Conservation (phyloP, 2,329 filamentous ascomycete genomes). For the Sporothrix variecibatus region DNA sequence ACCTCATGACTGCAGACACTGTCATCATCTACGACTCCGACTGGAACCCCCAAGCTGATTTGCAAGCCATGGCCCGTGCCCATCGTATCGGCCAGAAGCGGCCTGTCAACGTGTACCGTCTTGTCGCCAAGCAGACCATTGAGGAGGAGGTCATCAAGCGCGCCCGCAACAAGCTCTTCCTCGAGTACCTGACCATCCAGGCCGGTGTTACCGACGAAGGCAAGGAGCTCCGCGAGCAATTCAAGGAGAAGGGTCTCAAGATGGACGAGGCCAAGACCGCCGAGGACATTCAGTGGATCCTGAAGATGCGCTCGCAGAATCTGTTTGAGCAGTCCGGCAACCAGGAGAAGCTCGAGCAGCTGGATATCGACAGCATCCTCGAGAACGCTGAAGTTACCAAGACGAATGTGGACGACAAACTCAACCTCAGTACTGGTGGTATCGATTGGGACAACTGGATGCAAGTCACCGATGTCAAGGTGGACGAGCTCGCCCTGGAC, state of each 20-base stretch:
- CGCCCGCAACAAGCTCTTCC: slow-evolving; percentile 93
- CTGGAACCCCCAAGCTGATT: slow-evolving; percentile 97
- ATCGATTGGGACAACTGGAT: slow-evolving; percentile 89
- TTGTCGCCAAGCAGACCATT: slow-evolving; percentile 97
- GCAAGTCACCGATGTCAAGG: slow-evolving; percentile 97
- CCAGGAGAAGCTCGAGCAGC: slow-evolving; percentile 92
- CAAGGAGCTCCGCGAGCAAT: slow-evolving; percentile 72
- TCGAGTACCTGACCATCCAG: slow-evolving; percentile 97
- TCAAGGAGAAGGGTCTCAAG: slow-evolving; percentile 73
- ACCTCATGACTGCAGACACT: slow-evolving; percentile 97
- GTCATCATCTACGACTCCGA: slow-evolving; percentile 98
- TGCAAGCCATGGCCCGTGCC: slow-evolving; percentile 97
- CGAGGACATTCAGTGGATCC: slow-evolving; percentile 92
- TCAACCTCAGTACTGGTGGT: slow-evolving; percentile 85
- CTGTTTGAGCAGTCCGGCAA: slow-evolving; percentile 99
- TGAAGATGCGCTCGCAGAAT: slow-evolving; percentile 97
- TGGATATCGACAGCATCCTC: slow-evolving; percentile 95
- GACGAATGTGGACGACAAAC: slow-evolving; percentile 90
- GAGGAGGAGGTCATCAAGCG: slow-evolving; percentile 97
- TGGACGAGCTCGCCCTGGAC: slow-evolving; percentile 75
- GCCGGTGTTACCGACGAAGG: slow-evolving; percentile 95
- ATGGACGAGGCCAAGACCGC: slow-evolving; percentile 83
- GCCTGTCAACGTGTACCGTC: slow-evolving; percentile 91
- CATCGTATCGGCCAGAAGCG: slow-evolving; percentile 97
- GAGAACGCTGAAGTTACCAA: slow-evolving; percentile 97